Base-by-base conservation (phyloP, 495 filamentous ascomycete genomes). In the Monascus purpureus region DNA sequence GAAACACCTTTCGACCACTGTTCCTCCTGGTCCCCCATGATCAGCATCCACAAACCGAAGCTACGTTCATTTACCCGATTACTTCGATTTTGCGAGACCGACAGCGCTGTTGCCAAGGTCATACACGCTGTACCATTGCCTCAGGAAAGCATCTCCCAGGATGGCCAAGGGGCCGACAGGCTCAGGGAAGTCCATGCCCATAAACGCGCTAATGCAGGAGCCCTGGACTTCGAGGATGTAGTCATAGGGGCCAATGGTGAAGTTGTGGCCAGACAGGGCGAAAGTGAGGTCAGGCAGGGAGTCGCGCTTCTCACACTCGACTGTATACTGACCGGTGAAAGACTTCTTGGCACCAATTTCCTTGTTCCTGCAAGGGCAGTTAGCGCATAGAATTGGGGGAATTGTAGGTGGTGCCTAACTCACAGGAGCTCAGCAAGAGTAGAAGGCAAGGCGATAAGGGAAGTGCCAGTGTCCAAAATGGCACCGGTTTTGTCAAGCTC, bases 401-500 rank as follows among this genome's bases (percentile, higher is more conserved):
- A n/a, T 35, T 24, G 4, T 36, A 12, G 9, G 14, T n/a, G 11
- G n/a, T 25, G 17, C 12, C 8, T 19, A 24, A 61, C 68, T 66
- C 54, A 72, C 68, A 97, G 69, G 41, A 99, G 83, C 68, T 96
- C 92, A 35, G 92, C 87, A 44, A 99, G 68, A 42, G 81, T 82
- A 37, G 71, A 78, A 45, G 92, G 92, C 32, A 99, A 79, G 43
- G 87, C 87, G 60, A 95, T 95, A 47, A 99, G 72, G 23, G 92
- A 99, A 53, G 92, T 99, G 42, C 92, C 92, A 36, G 92, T 99
- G 69, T 99, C 92, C 29, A 99, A 77, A 37, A 99, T 95, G 42
- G 84, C 79, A 63, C 92, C 92, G 28, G 86, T 94, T 66, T 81
- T 70, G 28, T 94, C 85, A 32, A 96, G 76, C 45, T 90, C 80